Evolutionary conservation across 257 asterid genomes (phyloP).

Genomic region (Cynanchum wilfordii): DNA sequence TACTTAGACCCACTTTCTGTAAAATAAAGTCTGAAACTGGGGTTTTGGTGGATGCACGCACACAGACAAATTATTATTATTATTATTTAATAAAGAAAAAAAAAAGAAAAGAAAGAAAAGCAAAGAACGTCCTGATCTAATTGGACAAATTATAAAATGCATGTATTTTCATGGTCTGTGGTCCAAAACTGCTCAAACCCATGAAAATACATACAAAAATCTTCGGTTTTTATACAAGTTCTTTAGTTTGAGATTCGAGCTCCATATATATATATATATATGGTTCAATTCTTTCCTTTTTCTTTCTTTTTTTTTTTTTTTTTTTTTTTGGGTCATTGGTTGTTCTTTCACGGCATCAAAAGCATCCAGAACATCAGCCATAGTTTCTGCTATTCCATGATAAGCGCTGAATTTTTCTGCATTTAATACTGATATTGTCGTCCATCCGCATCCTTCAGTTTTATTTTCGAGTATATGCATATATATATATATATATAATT

Average conservation of each 20-base stretch:
- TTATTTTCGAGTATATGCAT: background rate
- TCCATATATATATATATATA: background rate
- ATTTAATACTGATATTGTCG: background rate
- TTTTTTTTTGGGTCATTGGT: too few species aligned
- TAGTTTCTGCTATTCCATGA: constrained; percentile 18
- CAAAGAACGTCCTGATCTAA: background rate
- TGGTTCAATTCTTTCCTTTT: background rate
- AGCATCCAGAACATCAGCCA: constrained; percentile 26
- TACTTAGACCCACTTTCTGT: constrained; percentile 19
- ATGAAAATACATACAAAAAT: background rate
- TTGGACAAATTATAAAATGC: constrained; percentile 6
- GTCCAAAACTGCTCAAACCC: background rate
- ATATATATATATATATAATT: background rate
- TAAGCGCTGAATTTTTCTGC: constrained; percentile 3
- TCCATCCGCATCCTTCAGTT: background rate
- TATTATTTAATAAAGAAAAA: too few species aligned
- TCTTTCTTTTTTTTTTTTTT: background rate
- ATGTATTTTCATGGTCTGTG: constrained; percentile 14
- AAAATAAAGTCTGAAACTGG: constrained; percentile 2
- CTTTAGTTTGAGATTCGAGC: constrained; percentile 24
- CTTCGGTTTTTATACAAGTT: constrained; percentile 5
- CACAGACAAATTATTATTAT: background rate
- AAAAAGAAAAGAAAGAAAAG: too few species aligned
- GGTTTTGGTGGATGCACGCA: background rate
- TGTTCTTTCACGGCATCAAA: constrained; percentile 16